Percentiles rank a stretch among this genome's conserved stretches.
These are phyloP conservation scores for Melaleuca quinquenervia DNA, from an alignment of 345 rosid genomes.

Conservation along the genomic window DNA sequence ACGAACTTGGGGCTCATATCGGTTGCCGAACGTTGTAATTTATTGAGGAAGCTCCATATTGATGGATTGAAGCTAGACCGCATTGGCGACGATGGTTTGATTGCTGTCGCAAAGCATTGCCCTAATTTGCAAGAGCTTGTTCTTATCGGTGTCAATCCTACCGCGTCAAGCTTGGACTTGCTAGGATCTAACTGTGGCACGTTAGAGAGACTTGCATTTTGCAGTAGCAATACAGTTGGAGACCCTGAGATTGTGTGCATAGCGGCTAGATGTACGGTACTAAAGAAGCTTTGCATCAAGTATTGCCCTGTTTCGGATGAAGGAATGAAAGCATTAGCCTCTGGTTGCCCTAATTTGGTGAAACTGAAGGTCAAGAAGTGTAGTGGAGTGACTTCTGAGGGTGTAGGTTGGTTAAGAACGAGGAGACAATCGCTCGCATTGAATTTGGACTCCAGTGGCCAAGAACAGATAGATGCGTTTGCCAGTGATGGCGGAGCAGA, in stretches of 20 bases:
- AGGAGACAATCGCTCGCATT: conserved; percentile 35
- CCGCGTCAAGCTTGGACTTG: conserved; percentile 42
- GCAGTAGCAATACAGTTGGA: conserved; percentile 69
- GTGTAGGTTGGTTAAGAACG: conserved; percentile 1
- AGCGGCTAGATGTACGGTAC: conserved; percentile 46
- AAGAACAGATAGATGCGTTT: conserved; percentile 29
- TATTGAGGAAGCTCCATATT: conserved; percentile 63
- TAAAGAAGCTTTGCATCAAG: conserved; percentile 74
- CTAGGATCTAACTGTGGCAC: conserved; percentile 50
- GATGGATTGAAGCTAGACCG: conserved; percentile 69
- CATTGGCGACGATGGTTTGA: conserved; percentile 56
- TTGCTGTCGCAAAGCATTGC: conserved; percentile 44
- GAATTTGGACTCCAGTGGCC: conserved; percentile 48
- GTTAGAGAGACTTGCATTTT: conserved; percentile 61
- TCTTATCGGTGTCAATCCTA: conserved; percentile 61
- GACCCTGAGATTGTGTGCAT: conserved; percentile 54
- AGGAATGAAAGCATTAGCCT: conserved; percentile 57
- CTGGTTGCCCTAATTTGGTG: conserved; percentile 69
- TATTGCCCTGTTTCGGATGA: conserved; percentile 49
- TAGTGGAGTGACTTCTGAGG: conserved; percentile 42
- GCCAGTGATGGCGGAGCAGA: conserved; percentile 44
- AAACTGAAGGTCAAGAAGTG: conserved; percentile 84
- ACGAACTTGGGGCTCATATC: conserved; percentile 43
- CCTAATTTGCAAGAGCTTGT: conserved; percentile 64
- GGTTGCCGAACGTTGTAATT: conserved; percentile 43